A percentile compares a stretch with the other conserved stretches of the same genome.
Evolutionary conservation across 2,329 filamentous ascomycete species (phyloP).

Genomic region (Mycogone perniciosa): DNA sequence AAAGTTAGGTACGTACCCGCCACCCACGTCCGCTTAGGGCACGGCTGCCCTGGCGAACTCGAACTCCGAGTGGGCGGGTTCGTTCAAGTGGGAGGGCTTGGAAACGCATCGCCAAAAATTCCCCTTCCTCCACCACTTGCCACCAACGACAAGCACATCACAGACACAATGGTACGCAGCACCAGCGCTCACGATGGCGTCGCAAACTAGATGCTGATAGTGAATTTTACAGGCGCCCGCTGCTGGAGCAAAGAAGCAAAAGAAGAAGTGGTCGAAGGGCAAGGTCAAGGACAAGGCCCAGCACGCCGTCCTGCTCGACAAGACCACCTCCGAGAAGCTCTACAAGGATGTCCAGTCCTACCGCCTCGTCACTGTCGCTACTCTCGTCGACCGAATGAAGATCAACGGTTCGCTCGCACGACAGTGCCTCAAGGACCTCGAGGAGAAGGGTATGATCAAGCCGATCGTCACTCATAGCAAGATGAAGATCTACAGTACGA

Average conservation of each 20-base stretch:
- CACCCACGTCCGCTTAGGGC: constrained; percentile 32
- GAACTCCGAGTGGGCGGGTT: constrained; percentile 17
- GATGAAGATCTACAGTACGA: constrained; percentile 93
- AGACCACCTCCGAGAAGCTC: constrained; percentile 94
- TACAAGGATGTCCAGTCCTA: constrained; percentile 99
- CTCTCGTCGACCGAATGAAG: constrained; percentile 99
- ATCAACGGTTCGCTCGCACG: constrained; percentile 98
- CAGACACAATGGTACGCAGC: constrained; percentile 37
- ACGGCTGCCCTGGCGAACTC: constrained; percentile 35
- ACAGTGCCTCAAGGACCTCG: constrained; percentile 81
- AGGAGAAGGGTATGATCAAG: constrained; percentile 98
- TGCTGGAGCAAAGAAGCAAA: constrained; percentile 45
- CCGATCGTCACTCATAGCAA: constrained; percentile 94
- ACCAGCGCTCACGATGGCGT: constrained; percentile 4
- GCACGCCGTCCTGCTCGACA: constrained; percentile 98
- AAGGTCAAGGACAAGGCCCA: constrained; percentile 99
- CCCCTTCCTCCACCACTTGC: constrained; percentile 29
- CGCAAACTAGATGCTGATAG: constrained; percentile 17
- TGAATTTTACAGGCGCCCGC: constrained; percentile 33
- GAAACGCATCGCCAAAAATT: constrained; percentile 24
- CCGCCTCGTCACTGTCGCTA: constrained; percentile 97
- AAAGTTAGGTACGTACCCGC: constrained; percentile 24
- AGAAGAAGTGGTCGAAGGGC: constrained; percentile 47
- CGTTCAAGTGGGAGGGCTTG: constrained; percentile 25
- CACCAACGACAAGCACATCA: constrained; percentile 36